Conservation (phyloP, 2,329 filamentous ascomycete genomes). For the Aspergillus novoparasiticus region DNA sequence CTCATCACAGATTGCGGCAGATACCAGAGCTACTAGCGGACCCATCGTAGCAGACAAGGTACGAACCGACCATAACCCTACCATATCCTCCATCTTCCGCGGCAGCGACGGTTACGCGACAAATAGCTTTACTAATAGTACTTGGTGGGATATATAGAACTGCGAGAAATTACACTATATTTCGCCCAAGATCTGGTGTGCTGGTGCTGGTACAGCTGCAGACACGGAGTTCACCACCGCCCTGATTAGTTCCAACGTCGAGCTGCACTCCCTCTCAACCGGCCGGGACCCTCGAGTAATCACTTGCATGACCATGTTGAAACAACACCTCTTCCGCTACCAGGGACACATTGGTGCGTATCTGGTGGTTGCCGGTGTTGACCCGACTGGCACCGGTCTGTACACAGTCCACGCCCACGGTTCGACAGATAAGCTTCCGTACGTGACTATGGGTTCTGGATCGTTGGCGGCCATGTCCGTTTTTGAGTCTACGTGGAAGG, state of each 20-base stretch:
- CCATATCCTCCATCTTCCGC: not conserved
- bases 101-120: not conserved
- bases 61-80: conserved; percentile 20
- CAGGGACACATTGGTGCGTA: conserved; percentile 98
- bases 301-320: conserved; percentile 98
- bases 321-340: conserved; percentile 98
- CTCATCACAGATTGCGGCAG: conserved; percentile 78
- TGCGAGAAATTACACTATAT: conserved; percentile 99
- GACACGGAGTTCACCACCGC: conserved; percentile 99
- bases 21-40: conserved; percentile 94
- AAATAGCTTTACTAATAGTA: not conserved
- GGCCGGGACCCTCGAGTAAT: conserved; percentile 96
- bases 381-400: conserved; percentile 90
- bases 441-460: conserved; percentile 98
- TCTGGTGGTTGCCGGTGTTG: conserved; percentile 93
- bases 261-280: conserved; percentile 94
- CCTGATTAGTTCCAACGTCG: conserved; percentile 97
- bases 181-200: conserved; percentile 98
- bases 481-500: conserved; percentile 95
- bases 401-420: conserved; percentile 99
- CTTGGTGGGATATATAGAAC: conserved; percentile 59
- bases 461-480: conserved; percentile 96
- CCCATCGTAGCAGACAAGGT: conserved; percentile 99
- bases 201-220: conserved; percentile 93
- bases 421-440: conserved; percentile 96